phyloP scores from a whole-genome alignment of 1,139 yeast genomes.

The Entelexis paramagnoliae region DNA sequence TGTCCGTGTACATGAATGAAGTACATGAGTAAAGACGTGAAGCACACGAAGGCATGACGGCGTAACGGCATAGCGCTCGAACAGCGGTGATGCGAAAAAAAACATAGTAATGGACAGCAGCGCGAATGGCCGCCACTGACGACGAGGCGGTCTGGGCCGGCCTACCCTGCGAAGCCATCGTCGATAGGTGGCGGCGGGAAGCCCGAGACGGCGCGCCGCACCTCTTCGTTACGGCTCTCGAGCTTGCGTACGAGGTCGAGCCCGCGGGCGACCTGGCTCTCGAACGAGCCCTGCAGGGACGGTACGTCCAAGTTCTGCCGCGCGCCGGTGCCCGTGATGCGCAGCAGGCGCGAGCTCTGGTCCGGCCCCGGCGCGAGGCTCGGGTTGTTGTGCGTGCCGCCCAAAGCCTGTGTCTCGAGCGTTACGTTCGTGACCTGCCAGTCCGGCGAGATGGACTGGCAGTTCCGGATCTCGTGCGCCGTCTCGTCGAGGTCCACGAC shows the following conservation, averaged over 20 bases:
- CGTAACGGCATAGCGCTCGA: too few species aligned
- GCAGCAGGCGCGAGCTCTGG: constrained; percentile 18
- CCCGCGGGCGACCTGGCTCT: constrained; percentile 18
- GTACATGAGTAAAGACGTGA: too few species aligned
- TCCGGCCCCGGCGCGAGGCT: constrained; percentile 6
- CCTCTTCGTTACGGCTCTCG: constrained; percentile 21
- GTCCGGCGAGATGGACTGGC: constrained; percentile 32
- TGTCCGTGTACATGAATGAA: too few species aligned
- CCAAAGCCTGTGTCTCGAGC: constrained; percentile 21
- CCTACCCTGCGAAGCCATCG: background rate
- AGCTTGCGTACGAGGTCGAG: constrained; percentile 19
- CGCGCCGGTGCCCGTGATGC: constrained; percentile 18
- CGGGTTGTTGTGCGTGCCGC: constrained; percentile 5
- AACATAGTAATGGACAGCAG: too few species aligned
- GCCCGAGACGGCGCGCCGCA: constrained; percentile 14
- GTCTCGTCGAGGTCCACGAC: constrained; percentile 33
- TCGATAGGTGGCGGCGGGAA: background rate
- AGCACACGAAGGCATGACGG: too few species aligned
- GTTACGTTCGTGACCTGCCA: constrained; percentile 31
- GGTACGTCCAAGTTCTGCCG: constrained; percentile 22
- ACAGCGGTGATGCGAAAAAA: too few species aligned
- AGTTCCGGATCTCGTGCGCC: constrained; percentile 27
- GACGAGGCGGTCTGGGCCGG: too few species aligned
- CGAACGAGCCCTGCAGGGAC: constrained; percentile 22
- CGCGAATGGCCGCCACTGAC: too few species aligned